Conservation (phyloP, 2,329 filamentous ascomycete genomes). For the Xylaria sp. region DNA sequence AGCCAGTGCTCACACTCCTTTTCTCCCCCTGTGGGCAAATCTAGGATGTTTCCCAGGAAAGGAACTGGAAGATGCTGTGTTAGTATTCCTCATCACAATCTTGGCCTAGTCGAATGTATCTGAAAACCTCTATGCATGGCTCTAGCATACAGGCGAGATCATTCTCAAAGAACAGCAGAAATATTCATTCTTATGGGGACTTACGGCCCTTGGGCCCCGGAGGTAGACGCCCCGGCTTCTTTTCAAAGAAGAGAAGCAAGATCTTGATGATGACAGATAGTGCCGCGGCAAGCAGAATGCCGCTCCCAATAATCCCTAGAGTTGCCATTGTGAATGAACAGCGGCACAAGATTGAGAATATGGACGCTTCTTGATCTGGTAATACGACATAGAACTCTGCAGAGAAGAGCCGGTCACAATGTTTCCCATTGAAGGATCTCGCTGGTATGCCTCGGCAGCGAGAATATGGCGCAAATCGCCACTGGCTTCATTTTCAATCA, state of each 20-base stretch:
- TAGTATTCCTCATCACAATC: not conserved
- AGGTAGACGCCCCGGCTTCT: constrained; percentile 49
- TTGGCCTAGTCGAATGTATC: not conserved
- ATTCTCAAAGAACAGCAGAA: not conserved
- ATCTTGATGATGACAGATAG: constrained; percentile 1
- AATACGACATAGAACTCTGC: not conserved
- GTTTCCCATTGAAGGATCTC: not conserved
- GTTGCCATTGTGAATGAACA: not conserved
- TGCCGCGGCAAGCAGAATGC: constrained; percentile 13
- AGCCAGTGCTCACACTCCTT: constrained; percentile 56
- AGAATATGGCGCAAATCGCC: not conserved
- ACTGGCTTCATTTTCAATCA: not conserved
- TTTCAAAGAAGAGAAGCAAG: not conserved
- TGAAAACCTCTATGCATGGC: too few relatives aligned
- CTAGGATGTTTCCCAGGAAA: constrained; percentile 61
- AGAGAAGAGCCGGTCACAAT: not conserved
- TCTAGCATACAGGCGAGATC: not conserved
- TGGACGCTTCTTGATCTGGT: too few relatives aligned
- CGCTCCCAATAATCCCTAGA: not conserved
- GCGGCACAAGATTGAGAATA: not conserved
- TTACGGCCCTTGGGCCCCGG: constrained; percentile 59
- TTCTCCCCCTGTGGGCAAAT: constrained; percentile 55
- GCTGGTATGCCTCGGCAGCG: not conserved
- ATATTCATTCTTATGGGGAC: not conserved
- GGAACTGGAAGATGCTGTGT: constrained; percentile 46